Base-by-base conservation (phyloP, 352 stramenopile species). In the Globisporangium rhizosaccharum region DNA sequence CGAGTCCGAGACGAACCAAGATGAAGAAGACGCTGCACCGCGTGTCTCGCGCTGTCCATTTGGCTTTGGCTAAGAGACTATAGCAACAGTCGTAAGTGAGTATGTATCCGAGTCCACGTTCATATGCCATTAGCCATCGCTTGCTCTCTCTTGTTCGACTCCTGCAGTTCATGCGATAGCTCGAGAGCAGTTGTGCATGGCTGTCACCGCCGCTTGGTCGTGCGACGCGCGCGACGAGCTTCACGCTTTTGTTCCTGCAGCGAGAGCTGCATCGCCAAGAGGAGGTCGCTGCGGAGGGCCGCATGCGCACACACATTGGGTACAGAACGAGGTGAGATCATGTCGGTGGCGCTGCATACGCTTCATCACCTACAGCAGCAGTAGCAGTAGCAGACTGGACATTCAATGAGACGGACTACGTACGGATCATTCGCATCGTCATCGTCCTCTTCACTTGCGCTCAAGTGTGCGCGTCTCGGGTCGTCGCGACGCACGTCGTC, bases 171-270 rank as follows among this genome's bases (percentile, higher is more conserved):
- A 49, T 49, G 44, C 17, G 44, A 47, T 47, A 1, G 2, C 17
- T 23, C 23, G 23, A 23, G 23, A 23, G 23, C 23, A 23, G 23
- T 23, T 23, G 23, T 23, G 23, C 23, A 23, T 23, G 23, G 23
- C 17, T 15, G 17, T 77, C 52, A 82, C 9, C 74, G 79, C 33
- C 72, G 63, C 50, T 70, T 68, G 51, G 57, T 73, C 25, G 65
- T 71, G 25, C 81, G 75, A 25, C 77, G 69, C 54, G 59, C 25
- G 37, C 72, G 67, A 4, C 79, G 75, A 17, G 73, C 73, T 44
- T 85, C 79, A 8, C 73, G 71, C 63, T 89, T 91, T 57, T 83
- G 81, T 57, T 89, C 77, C 60, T 89, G 71, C 26, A 89, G 58
- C 17, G 79, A 91, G 1, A 81, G 71, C 26, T 71, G 68, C 28